Evolutionary conservation across 305 asterid species (phyloP).

Genomic region (Fraxinus paxiana): DNA sequence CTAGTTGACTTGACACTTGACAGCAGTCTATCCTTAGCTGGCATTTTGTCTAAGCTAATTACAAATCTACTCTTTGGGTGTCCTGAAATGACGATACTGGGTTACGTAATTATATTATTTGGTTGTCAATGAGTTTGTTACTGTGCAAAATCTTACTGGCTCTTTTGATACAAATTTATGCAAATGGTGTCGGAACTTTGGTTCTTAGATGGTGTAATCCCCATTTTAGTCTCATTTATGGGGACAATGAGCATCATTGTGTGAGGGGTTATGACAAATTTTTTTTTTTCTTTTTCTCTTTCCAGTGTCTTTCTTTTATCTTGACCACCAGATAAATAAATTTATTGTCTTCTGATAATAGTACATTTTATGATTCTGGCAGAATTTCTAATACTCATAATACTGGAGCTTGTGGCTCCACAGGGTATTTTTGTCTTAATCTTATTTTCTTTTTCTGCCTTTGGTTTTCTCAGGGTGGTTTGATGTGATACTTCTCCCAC

Average conservation of each 20-base stretch:
- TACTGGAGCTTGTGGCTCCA: conserved; percentile 3
- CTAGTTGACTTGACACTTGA: conserved; percentile 10
- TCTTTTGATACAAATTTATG: neutral
- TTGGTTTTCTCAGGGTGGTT: conserved; percentile 71
- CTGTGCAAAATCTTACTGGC: neutral
- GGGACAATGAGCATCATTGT: neutral
- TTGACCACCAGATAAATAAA: neutral
- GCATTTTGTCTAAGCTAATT: conserved; percentile 8
- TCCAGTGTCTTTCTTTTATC: neutral
- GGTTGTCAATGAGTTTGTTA: neutral
- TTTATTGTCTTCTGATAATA: neutral
- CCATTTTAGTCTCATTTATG: neutral
- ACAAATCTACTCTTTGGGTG: conserved; percentile 10
- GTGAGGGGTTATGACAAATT: neutral
- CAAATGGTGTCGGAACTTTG: neutral
- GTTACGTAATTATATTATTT: conserved; percentile 2
- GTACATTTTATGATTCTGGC: conserved; percentile 11
- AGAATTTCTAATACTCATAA: conserved; percentile 12
- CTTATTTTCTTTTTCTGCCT: conserved; percentile 22
- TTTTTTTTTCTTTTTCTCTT: neutral
- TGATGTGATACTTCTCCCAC: conserved; percentile 77
- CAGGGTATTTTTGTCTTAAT: conserved; percentile 9
- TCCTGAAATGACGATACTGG: conserved; percentile 21
- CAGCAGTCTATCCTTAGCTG: conserved; percentile 20
- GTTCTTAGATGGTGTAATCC: neutral